Conservation (phyloP, 352 stramenopile genomes). For the Phytophthora rubi region DNA sequence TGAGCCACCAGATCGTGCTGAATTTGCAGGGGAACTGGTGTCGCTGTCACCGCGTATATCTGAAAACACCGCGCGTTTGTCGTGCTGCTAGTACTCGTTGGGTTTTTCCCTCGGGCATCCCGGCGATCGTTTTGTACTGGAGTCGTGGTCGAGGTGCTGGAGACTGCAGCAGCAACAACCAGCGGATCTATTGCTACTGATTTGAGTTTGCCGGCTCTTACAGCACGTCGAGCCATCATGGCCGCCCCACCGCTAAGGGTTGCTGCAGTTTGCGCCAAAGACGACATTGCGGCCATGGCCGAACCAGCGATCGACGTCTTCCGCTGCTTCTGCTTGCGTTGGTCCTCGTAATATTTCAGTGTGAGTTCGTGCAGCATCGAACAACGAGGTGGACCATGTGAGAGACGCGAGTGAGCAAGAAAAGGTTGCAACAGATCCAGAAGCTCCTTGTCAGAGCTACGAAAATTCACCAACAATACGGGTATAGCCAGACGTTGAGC, state of each 20-base stretch:
- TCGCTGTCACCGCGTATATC: conserved; percentile 49
- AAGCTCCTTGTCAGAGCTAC: conserved; percentile 19
- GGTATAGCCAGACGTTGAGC: conserved; percentile 34
- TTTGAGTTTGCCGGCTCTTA: conserved; percentile 8
- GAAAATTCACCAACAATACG: conserved; percentile 51
- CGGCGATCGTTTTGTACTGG: conserved; percentile 1
- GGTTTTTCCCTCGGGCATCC: conserved; percentile 1
- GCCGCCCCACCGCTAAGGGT: neutral
- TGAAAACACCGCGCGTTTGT: conserved; percentile 39
- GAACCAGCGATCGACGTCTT: conserved; percentile 16
- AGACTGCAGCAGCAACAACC: neutral
- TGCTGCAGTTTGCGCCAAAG: conserved; percentile 10
- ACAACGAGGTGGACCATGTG: conserved; percentile 24
- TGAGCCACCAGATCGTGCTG: conserved; percentile 30
- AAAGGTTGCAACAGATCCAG: conserved; percentile 29
- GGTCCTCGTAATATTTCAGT: conserved; percentile 30
- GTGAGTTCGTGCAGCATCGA: conserved; percentile 28
- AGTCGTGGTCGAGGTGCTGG: neutral
- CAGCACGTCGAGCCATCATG: conserved; percentile 12
- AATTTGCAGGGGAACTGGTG: conserved; percentile 4
- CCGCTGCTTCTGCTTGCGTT: conserved; percentile 26
- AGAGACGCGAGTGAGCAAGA: conserved; percentile 13
- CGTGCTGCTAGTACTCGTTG: neutral
- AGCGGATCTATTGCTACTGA: conserved; percentile 5
- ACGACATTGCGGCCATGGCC: conserved; percentile 10